Conservation (phyloP, 495 filamentous ascomycete species). For the Podospora comata region DNA sequence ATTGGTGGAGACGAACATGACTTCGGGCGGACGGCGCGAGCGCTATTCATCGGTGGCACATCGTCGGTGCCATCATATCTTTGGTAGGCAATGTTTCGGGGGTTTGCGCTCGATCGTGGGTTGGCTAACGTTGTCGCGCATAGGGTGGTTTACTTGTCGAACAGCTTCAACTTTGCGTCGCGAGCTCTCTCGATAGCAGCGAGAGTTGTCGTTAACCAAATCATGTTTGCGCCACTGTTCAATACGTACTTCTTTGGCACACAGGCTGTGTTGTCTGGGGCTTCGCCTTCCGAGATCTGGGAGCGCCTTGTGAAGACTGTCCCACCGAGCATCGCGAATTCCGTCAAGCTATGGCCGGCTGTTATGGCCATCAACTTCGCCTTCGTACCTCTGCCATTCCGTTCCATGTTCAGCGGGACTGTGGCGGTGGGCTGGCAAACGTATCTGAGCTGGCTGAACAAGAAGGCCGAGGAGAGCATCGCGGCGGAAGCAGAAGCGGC, state of each 20-base stretch:
- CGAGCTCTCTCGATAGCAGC: slow-evolving; percentile 64
- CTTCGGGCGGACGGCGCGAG: slow-evolving; percentile 63
- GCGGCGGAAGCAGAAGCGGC: background rate
- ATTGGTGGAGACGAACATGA: slow-evolving; percentile 63
- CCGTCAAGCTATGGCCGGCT: slow-evolving; percentile 84
- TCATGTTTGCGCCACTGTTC: slow-evolving; percentile 80
- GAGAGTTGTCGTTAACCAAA: slow-evolving; percentile 80
- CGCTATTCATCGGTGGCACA: slow-evolving; percentile 68
- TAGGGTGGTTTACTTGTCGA: slow-evolving; percentile 79
- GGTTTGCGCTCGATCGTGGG: background rate
- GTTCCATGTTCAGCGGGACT: slow-evolving; percentile 71
- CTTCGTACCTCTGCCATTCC: slow-evolving; percentile 72
- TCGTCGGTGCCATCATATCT: slow-evolving; percentile 73
- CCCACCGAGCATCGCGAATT: slow-evolving; percentile 71
- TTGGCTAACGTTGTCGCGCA: slow-evolving; percentile 3
- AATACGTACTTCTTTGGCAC: slow-evolving; percentile 90
- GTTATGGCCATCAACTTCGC: slow-evolving; percentile 87
- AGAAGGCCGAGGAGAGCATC: slow-evolving; percentile 54
- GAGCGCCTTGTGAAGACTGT: slow-evolving; percentile 73
- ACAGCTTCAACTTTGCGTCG: slow-evolving; percentile 75
- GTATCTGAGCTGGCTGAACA: slow-evolving; percentile 80
- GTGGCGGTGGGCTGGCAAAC: slow-evolving; percentile 90
- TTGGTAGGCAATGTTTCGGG: slow-evolving; percentile 54
- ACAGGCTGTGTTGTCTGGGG: slow-evolving; percentile 63
- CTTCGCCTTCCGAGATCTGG: slow-evolving; percentile 56